Percentiles rank a stretch among this genome's conserved stretches.
Evolutionary conservation across 768 basidiomycete species (phyloP).

Genomic region (Trametopsis cervina): DNA sequence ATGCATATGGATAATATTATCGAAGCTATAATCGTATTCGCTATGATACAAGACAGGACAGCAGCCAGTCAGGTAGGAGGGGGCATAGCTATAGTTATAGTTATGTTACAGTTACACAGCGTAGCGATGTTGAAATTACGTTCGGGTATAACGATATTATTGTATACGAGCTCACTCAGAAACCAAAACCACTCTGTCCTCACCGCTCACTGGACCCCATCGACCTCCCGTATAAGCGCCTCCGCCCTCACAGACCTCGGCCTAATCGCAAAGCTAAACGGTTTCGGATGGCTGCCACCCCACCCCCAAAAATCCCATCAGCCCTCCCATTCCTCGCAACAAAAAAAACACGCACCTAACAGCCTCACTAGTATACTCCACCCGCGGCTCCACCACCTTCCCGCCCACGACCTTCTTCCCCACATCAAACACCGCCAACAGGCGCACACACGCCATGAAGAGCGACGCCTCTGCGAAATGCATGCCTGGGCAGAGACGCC

Average conservation of each 20-base stretch:
- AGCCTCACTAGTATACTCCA: slow-evolving; percentile 18
- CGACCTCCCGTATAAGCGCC: too few species aligned
- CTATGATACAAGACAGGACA: too few species aligned
- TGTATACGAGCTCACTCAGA: too few species aligned
- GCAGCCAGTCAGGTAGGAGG: too few species aligned
- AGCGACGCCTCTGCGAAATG: slow-evolving; percentile 26
- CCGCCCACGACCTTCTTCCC: slow-evolving; percentile 22
- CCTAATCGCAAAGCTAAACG: slow-evolving; percentile 10
- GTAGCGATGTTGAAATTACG: too few species aligned
- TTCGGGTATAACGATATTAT: too few species aligned
- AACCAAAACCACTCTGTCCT: too few species aligned
- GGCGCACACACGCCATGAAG: slow-evolving; percentile 23
- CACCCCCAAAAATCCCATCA: not conserved
- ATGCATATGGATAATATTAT: too few species aligned
- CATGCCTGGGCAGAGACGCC: slow-evolving; percentile 16
- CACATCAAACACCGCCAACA: slow-evolving; percentile 25
- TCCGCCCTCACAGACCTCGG: slow-evolving; percentile 2
- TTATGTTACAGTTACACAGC: too few species aligned
- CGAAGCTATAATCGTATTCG: too few species aligned
- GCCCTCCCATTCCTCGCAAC: not conserved
- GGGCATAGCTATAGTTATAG: too few species aligned
- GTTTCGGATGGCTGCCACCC: slow-evolving; percentile 11
- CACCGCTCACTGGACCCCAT: too few species aligned
- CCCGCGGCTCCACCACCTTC: slow-evolving; percentile 20
- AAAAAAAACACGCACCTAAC: slow-evolving; percentile 17